Evolutionary conservation across 441 rosid species (phyloP).

Genomic region (California macrophylla): DNA sequence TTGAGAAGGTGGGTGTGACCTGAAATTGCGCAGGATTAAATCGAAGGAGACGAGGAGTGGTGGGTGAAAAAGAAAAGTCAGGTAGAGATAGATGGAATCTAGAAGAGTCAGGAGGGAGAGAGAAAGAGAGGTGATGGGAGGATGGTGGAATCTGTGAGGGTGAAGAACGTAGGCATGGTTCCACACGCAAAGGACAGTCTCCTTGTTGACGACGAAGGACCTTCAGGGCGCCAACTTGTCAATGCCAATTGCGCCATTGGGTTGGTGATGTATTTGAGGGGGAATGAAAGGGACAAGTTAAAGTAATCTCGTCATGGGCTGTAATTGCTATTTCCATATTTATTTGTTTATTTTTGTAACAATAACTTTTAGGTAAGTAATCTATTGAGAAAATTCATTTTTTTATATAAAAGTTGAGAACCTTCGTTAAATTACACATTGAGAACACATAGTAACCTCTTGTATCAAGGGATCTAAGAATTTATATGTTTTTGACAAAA

Average conservation of each 20-base stretch:
- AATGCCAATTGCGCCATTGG: neutral
- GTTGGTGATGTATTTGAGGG: neutral
- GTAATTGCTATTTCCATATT: no score
- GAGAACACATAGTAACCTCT: no score
- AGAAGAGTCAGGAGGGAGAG: neutral
- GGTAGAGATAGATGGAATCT: neutral
- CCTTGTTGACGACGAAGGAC: neutral
- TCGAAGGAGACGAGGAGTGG: neutral
- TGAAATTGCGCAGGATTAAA: neutral
- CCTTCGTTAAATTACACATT: no score
- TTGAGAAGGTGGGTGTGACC: no score
- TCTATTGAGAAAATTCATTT: no score
- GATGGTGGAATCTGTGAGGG: neutral
- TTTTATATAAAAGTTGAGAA: no score
- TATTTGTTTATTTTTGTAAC: no score
- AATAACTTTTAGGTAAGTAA: no score
- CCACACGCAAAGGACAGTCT: neutral
- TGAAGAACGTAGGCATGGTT: neutral
- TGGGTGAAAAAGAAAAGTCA: neutral
- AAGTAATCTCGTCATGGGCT: no score
- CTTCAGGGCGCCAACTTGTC: neutral
- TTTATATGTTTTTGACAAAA: no score
- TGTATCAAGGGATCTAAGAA: no score
- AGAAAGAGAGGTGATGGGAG: neutral
- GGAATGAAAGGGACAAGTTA: neutral